Percentiles rank a stretch among this genome's conserved stretches.
Conservation (phyloP, 352 stramenopile species). For the Plasmopara viticola region DNA sequence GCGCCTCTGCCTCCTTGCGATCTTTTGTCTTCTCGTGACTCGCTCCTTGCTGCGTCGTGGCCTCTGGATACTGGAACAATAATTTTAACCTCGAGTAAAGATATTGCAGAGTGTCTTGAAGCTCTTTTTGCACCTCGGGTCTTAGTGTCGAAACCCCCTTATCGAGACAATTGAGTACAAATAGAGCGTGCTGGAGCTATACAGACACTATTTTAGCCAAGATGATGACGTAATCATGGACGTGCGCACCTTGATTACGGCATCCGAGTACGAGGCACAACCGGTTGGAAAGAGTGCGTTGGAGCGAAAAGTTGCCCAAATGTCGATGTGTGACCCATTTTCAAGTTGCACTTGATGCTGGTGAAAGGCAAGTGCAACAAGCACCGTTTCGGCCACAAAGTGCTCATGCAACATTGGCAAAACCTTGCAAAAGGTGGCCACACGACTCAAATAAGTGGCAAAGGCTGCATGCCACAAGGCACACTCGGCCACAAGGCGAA, state of each 20-base stretch:
- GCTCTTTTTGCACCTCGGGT: conserved; percentile 16
- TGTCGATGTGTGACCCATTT: conserved; percentile 3
- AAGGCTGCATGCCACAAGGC: conserved; percentile 31
- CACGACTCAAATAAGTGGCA: conserved; percentile 32
- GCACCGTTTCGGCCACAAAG: conserved; percentile 25
- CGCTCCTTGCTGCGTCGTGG: neutral
- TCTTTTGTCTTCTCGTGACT: conserved; percentile 21
- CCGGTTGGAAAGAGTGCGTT: conserved; percentile 20
- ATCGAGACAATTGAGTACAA: conserved; percentile 31
- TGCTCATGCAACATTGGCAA: conserved; percentile 19
- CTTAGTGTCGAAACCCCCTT: conserved; percentile 18
- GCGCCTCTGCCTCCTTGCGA: conserved; percentile 24
- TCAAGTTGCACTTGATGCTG: conserved; percentile 18
- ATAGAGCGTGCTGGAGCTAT: conserved; percentile 34
- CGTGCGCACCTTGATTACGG: conserved; percentile 31
- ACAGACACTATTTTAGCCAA: neutral
- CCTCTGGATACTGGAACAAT: conserved; percentile 29
- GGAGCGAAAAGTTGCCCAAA: conserved; percentile 29
- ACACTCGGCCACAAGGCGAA: conserved; percentile 43
- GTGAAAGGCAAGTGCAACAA: conserved; percentile 35
- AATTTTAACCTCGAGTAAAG: conserved; percentile 24
- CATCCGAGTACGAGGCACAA: conserved; percentile 30
- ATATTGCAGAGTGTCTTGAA: conserved; percentile 25
- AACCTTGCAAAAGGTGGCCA: conserved; percentile 33
- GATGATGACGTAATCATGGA: neutral